phyloP scores from a whole-genome alignment of 73 alveolate species.

The Durusdinium trenchii region DNA sequence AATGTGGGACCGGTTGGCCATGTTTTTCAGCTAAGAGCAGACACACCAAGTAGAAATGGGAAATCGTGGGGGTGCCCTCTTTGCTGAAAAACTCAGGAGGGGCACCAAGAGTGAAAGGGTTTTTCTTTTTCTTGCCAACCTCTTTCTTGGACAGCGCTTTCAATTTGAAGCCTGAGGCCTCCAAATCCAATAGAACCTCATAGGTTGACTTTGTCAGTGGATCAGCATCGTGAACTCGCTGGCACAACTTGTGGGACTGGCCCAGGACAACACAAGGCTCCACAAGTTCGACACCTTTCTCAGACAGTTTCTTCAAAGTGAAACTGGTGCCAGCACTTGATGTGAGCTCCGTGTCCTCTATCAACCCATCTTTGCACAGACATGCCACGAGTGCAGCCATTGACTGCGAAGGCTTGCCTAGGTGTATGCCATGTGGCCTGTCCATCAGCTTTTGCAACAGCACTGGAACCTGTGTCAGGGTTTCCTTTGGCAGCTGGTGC shows the following conservation, averaged over 20 bases:
- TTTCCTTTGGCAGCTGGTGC: neutral
- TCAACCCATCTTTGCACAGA: neutral
- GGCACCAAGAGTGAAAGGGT: neutral
- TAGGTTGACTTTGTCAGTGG: neutral
- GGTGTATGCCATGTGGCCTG: neutral
- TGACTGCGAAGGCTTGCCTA: neutral
- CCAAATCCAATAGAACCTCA: neutral
- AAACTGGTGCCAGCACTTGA: neutral
- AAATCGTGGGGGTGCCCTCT: neutral
- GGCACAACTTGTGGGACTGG: neutral
- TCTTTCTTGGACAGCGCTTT: neutral
- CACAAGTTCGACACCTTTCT: neutral
- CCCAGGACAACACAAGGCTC: neutral
- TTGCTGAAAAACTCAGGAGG: neutral
- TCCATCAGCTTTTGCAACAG: neutral
- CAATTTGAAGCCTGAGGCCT: neutral
- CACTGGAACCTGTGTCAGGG: neutral
- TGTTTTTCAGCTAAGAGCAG: neutral
- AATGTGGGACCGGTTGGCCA: conserved; percentile 17
- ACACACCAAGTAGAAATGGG: neutral
- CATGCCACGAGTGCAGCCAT: neutral
- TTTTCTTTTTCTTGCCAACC: no score
- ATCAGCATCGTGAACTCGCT: neutral
- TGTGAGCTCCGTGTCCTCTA: no score
- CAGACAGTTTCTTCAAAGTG: neutral